Conservation (phyloP, 1,284 basidiomycete species). For the Sanghuangporus baumii region DNA sequence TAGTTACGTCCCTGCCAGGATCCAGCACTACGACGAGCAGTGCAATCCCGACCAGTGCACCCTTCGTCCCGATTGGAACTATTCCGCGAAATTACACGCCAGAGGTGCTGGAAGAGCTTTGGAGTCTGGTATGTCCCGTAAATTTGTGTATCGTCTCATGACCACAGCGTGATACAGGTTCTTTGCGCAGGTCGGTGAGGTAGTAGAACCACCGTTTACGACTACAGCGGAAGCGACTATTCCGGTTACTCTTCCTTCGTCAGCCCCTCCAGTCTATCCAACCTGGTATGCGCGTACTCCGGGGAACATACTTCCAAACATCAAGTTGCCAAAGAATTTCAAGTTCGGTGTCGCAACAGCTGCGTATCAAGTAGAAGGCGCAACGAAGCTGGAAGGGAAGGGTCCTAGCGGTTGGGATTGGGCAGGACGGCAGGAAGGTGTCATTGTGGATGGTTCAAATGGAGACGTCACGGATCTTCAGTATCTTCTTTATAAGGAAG, state of each 20-base stretch:
- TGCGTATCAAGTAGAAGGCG: conserved; percentile 45
- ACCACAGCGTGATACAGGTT: not conserved
- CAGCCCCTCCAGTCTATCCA: conserved; percentile 40
- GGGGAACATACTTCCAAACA: conserved; percentile 33
- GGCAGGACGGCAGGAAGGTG: conserved; percentile 37
- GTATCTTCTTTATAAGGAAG: conserved; percentile 44
- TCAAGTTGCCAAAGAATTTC: conserved; percentile 38
- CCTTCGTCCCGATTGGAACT: conserved; percentile 35
- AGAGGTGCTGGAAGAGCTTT: conserved; percentile 33
- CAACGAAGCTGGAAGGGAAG: conserved; percentile 41
- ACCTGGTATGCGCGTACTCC: conserved; percentile 39
- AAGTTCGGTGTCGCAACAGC: conserved; percentile 44
- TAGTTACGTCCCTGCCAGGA: not conserved
- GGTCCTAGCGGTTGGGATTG: conserved; percentile 45
- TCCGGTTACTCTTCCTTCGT: conserved; percentile 34
- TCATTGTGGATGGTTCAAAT: conserved; percentile 30
- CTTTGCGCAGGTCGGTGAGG: conserved; percentile 34
- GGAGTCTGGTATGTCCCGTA: conserved; percentile 33
- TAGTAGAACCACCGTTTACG: conserved; percentile 39
- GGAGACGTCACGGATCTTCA: conserved; percentile 40
- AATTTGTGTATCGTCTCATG: not conserved
- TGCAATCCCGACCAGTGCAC: not conserved
- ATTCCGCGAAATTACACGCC: conserved; percentile 35
- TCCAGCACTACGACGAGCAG: not conserved
- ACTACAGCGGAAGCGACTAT: conserved; percentile 34